These are phyloP conservation scores for Jaenimonas drosophilae DNA, from an alignment of 208 protist genomes.

Conservation along the genomic window DNA sequence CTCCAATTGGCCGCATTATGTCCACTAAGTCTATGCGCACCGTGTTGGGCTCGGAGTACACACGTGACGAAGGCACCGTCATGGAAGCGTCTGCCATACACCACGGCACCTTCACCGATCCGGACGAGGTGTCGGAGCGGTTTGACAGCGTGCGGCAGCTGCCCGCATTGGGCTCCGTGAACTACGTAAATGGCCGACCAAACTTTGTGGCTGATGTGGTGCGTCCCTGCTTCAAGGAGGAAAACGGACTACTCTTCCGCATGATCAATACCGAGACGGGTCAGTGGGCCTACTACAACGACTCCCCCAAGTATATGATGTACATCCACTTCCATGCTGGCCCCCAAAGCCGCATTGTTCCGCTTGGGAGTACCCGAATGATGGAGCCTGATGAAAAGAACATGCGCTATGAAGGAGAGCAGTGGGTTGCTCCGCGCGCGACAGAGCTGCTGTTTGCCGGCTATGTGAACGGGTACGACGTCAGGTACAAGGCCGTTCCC, in stretches of 20 bases:
- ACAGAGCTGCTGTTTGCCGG: slow-evolving; percentile 14
- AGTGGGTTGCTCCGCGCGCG: slow-evolving; percentile 6
- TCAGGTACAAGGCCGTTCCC: slow-evolving; percentile 11
- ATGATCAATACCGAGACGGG: neutral
- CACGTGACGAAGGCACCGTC: no score
- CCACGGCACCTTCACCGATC: no score
- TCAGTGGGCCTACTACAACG: slow-evolving; percentile 20
- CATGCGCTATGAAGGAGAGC: slow-evolving; percentile 3
- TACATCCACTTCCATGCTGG: slow-evolving; percentile 6
- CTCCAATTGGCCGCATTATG: no score
- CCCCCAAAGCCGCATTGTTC: neutral
- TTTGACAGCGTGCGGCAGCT: no score
- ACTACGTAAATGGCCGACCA: neutral
- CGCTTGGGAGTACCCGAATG: neutral
- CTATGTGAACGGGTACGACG: slow-evolving; percentile 14
- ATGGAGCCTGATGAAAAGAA: neutral
- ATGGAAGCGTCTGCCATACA: no score
- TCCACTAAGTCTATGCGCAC: no score
- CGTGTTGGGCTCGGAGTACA: no score
- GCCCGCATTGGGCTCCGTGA: no score
- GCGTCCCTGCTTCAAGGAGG: slow-evolving; percentile 5
- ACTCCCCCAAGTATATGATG: slow-evolving; percentile 10
- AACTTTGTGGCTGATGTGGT: neutral
- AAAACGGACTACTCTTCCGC: slow-evolving; percentile 6
- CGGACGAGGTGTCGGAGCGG: no score